phyloP scores from a whole-genome alignment of 345 rosid genomes.

The Odontarrhena argentea region DNA sequence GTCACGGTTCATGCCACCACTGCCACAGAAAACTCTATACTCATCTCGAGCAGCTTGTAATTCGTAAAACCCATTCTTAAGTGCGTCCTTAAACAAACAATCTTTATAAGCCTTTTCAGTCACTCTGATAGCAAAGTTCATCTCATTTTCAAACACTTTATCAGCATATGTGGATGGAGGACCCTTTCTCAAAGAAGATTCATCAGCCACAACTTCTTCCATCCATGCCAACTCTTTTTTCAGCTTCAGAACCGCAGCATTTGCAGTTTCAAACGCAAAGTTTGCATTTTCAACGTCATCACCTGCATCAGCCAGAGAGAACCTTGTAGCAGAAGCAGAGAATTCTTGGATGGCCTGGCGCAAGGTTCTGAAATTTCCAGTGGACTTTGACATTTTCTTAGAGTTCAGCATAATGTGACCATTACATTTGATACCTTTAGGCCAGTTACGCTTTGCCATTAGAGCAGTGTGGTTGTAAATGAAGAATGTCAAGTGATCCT shows the following conservation, averaged over 20 bases:
- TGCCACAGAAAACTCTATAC: constrained; percentile 82
- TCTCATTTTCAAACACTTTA: constrained; percentile 80
- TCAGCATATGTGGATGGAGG: constrained; percentile 80
- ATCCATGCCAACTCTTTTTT: constrained; percentile 91
- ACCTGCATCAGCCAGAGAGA: constrained; percentile 92
- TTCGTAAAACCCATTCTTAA: constrained; percentile 86
- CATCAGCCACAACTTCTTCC: constrained; percentile 73
- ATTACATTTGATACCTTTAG: constrained; percentile 88
- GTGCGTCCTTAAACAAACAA: constrained; percentile 90
- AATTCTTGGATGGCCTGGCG: constrained; percentile 83
- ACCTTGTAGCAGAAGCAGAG: constrained; percentile 91
- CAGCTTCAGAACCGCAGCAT: constrained; percentile 81
- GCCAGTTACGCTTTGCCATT: constrained; percentile 80
- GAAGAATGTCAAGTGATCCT: no score
- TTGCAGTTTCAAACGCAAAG: constrained; percentile 86
- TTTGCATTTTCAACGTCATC: constrained; percentile 98
- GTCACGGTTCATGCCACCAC: constrained; percentile 69
- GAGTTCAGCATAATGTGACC: constrained; percentile 97
- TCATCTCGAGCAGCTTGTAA: constrained; percentile 93
- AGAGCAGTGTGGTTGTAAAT: constrained; percentile 75
- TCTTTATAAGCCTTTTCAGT: constrained; percentile 68
- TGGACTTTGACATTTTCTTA: constrained; percentile 95
- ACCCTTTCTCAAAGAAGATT: constrained; percentile 70
- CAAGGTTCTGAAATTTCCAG: constrained; percentile 91
- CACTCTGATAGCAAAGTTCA: constrained; percentile 70